Percentiles rank a stretch among this genome's conserved stretches.
phyloP scores from a whole-genome alignment of 139 green algal genomes.

The Picochlorum costavermella region DNA sequence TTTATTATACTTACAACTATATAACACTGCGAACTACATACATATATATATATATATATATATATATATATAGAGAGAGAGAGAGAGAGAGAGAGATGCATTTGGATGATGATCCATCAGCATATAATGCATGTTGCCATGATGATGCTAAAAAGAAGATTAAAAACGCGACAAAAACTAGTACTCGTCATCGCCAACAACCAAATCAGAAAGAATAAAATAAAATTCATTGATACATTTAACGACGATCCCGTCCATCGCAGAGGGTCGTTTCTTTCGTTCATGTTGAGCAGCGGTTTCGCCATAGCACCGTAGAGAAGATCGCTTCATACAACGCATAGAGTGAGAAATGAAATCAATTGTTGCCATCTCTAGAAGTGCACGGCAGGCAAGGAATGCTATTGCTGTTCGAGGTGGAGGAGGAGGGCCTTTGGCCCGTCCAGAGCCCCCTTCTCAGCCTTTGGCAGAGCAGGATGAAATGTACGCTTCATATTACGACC shows the following conservation, averaged over 20 bases:
- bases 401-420: slow-evolving; percentile 31
- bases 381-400: slow-evolving; percentile 14
- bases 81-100: too few relatives aligned
- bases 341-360: slow-evolving; percentile 4
- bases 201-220: too few relatives aligned
- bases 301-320: too few relatives aligned
- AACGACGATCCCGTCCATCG: not conserved
- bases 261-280: not conserved
- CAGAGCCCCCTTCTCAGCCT: slow-evolving; percentile 21
- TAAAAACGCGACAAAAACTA: too few relatives aligned
- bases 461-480: slow-evolving; percentile 60
- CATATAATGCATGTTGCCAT: too few relatives aligned
- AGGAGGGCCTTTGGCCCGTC: slow-evolving; percentile 32
- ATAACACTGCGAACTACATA: not conserved
- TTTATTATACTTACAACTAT: not conserved
- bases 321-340: too few relatives aligned
- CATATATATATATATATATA: too few relatives aligned
- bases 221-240: too few relatives aligned
- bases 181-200: too few relatives aligned
- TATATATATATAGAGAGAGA: too few relatives aligned
- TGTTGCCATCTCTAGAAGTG: slow-evolving; percentile 19
- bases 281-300: not conserved
- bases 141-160: too few relatives aligned
- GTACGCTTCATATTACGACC: slow-evolving; percentile 10
- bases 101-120: too few relatives aligned